A percentile compares a stretch with the other conserved stretches of the same genome.
Evolutionary conservation across 345 rosid species (phyloP).

Genomic region (Brassica incana): DNA sequence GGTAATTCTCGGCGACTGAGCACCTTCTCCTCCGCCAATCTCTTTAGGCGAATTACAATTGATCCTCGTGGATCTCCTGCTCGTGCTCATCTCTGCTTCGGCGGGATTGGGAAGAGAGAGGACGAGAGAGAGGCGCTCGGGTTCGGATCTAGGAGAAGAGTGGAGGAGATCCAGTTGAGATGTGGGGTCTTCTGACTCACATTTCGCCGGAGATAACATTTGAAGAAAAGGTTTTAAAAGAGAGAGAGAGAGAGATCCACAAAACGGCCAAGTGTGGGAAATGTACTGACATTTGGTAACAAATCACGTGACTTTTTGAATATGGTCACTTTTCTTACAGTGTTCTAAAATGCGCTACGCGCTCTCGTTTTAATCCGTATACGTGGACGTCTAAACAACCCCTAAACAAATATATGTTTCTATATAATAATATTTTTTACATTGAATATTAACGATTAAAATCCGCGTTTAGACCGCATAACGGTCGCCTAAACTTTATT

Average conservation of each 20-base stretch:
- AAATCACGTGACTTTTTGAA: neutral
- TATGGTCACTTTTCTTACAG: neutral
- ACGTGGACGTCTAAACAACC: too few species aligned
- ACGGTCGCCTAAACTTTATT: too few species aligned
- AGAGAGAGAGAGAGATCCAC: neutral
- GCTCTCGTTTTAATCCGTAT: too few species aligned
- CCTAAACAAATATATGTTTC: too few species aligned
- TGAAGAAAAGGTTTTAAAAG: neutral
- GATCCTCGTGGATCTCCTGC: slow-evolving; percentile 34
- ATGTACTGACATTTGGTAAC: neutral
- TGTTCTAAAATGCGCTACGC: neutral
- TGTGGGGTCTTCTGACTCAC: slow-evolving; percentile 15
- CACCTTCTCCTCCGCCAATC: neutral
- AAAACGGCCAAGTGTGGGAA: neutral
- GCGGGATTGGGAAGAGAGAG: slow-evolving; percentile 12
- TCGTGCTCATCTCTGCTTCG: slow-evolving; percentile 12
- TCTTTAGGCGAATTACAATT: slow-evolving; percentile 1
- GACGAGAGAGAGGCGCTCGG: slow-evolving; percentile 20
- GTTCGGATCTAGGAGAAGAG: slow-evolving; percentile 16
- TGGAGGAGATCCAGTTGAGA: neutral
- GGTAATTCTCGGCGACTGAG: slow-evolving; percentile 31
- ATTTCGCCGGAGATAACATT: slow-evolving; percentile 31
- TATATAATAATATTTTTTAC: too few species aligned
- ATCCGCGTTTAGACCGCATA: too few species aligned
- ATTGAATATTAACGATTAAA: too few species aligned